These are phyloP conservation scores for Tolypocladium endophyticum DNA, from an alignment of 2,329 filamentous ascomycete genomes.

Conservation along the genomic window DNA sequence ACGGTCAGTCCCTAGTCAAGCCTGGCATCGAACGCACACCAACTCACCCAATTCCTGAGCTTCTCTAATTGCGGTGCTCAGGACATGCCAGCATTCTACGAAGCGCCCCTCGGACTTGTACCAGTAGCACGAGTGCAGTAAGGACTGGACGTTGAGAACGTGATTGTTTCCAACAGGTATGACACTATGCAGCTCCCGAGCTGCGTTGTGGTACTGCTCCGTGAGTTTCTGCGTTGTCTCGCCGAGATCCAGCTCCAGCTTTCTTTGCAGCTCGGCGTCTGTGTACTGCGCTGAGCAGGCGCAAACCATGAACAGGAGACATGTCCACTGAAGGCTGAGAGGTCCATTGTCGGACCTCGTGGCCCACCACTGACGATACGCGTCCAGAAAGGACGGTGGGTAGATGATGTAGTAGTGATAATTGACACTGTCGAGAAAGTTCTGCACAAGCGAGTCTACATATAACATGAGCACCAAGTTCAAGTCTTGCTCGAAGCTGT, in stretches of 20 bases:
- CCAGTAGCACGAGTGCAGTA: conserved; percentile 27
- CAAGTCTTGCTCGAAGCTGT: background rate
- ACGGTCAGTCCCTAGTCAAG: background rate
- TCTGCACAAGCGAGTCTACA: conserved; percentile 24
- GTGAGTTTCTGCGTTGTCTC: conserved; percentile 16
- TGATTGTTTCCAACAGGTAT: conserved; percentile 22
- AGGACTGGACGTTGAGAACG: conserved; percentile 21
- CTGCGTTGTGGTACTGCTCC: conserved; percentile 21
- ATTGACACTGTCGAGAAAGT: conserved; percentile 26
- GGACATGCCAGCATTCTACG: conserved; percentile 25
- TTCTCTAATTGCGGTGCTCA: conserved; percentile 22
- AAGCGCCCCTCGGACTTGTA: conserved; percentile 25
- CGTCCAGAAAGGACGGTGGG: conserved; percentile 21
- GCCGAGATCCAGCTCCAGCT: conserved; percentile 19
- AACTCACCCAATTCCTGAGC: conserved; percentile 23
- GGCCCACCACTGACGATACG: conserved; percentile 25
- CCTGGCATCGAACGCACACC: no score
- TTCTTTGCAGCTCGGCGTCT: conserved; percentile 16
- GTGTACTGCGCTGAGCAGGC: conserved; percentile 25
- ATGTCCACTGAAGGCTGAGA: conserved; percentile 26
- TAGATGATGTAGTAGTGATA: conserved; percentile 29
- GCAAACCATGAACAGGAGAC: conserved; percentile 25
- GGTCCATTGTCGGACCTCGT: conserved; percentile 16
- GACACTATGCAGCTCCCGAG: conserved; percentile 19
- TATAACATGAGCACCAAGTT: background rate